Conservation (phyloP, 257 asterid genomes). For the Penstemon newberryi region DNA sequence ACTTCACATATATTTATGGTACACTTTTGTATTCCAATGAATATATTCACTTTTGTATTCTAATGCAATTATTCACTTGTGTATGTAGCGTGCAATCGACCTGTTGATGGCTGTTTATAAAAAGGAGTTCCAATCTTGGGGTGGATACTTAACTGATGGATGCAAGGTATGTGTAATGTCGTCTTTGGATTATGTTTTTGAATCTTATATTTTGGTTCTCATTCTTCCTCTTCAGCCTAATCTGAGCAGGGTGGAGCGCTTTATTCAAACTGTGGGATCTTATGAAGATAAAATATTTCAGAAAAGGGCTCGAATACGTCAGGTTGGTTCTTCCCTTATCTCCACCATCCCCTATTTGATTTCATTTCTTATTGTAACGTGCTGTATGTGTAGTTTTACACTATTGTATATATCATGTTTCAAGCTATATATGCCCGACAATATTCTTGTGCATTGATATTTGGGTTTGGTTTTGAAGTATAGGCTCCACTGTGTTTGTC, state of each 20-base stretch:
- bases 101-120: conserved; percentile 91
- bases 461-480: conserved; percentile 1
- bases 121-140: conserved; percentile 75
- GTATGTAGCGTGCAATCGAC: conserved; percentile 85
- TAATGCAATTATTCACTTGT: conserved; percentile 6
- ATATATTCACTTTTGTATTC: background rate
- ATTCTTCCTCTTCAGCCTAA: conserved; percentile 59
- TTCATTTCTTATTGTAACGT: background rate
- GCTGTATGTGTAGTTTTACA: background rate
- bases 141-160: conserved; percentile 83
- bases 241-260: conserved; percentile 78
- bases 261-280: conserved; percentile 93
- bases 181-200: conserved; percentile 12
- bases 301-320: conserved; percentile 88
- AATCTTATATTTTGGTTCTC: background rate
- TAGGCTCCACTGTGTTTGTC: background rate
- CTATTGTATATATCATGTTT: background rate
- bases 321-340: conserved; percentile 46
- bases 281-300: conserved; percentile 87
- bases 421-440: no score
- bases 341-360: background rate
- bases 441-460: background rate
- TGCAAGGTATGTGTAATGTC: conserved; percentile 62
- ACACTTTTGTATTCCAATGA: background rate
- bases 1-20: background rate